These are phyloP conservation scores for Penicillium nucicola DNA, from an alignment of 495 filamentous ascomycete species.

Conservation along the genomic window DNA sequence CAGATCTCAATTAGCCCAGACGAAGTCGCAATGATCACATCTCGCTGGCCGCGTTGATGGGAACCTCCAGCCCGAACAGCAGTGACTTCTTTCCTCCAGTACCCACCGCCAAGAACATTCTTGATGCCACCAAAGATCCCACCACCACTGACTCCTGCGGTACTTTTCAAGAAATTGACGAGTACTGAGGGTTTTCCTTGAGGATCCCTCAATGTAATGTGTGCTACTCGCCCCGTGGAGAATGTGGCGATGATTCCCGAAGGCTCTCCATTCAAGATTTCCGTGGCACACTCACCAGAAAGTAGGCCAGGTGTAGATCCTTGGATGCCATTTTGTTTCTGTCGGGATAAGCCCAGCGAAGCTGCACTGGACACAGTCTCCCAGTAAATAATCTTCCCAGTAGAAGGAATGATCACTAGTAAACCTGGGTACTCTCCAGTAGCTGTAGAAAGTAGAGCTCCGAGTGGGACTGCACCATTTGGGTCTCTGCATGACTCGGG, in stretches of 20 bases:
- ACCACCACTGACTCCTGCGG: conserved; percentile 37
- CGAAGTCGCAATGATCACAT: conserved; percentile 72
- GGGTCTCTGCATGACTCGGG: conserved; percentile 65
- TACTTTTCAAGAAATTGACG: conserved; percentile 67
- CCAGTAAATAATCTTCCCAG: conserved; percentile 88
- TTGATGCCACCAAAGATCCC: conserved; percentile 77
- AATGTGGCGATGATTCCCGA: conserved; percentile 82
- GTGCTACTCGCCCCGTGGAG: conserved; percentile 79
- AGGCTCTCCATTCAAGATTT: conserved; percentile 77
- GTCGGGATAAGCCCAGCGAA: conserved; percentile 68
- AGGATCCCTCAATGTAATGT: conserved; percentile 75
- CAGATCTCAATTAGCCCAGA: conserved; percentile 76
- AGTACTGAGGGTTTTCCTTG: conserved; percentile 81
- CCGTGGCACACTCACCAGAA: conserved; percentile 71
- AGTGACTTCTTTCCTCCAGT: conserved; percentile 69
- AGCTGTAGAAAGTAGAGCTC: conserved; percentile 72
- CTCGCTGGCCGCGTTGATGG: conserved; percentile 74
- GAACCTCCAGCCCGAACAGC: conserved; percentile 69
- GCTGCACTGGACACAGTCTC: conserved; percentile 85
- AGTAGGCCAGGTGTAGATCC: conserved; percentile 66
- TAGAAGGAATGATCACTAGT: conserved; percentile 76
- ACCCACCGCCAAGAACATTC: conserved; percentile 62
- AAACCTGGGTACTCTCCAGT: conserved; percentile 75
- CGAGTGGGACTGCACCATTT: conserved; percentile 70
- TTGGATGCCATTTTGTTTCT: conserved; percentile 75